Evolutionary conservation across 495 filamentous ascomycete genomes (phyloP).

Genomic region (Clohesyomyces aquaticus): DNA sequence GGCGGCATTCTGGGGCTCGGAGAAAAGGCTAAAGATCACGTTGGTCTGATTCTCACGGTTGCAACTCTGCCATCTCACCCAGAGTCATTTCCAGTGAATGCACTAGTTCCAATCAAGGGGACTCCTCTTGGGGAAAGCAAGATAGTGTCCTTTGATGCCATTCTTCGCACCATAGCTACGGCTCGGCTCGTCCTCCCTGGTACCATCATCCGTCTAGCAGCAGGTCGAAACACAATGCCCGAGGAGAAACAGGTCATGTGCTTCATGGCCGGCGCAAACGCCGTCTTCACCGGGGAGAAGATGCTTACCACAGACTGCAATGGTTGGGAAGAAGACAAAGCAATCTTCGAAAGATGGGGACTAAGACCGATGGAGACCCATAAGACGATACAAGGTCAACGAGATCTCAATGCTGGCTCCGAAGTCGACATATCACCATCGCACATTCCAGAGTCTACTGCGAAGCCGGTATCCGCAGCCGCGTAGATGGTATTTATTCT

Average conservation of each 20-base stretch:
- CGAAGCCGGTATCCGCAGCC: not conserved
- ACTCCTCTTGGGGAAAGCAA: constrained; percentile 75
- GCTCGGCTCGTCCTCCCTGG: constrained; percentile 76
- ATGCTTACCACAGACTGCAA: constrained; percentile 89
- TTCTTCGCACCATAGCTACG: constrained; percentile 77
- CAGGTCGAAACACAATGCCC: constrained; percentile 72
- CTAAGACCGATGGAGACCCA: constrained; percentile 69
- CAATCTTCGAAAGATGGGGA: constrained; percentile 78
- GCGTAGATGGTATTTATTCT: too few species aligned
- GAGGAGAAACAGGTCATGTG: constrained; percentile 85
- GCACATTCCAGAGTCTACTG: not conserved
- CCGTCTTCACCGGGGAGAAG: constrained; percentile 88
- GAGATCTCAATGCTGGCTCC: constrained; percentile 4
- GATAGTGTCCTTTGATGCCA: constrained; percentile 69
- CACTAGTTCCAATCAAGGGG: constrained; percentile 81
- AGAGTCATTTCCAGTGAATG: constrained; percentile 84
- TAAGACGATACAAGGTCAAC: constrained; percentile 38
- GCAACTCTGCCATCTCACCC: constrained; percentile 75
- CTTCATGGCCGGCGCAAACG: constrained; percentile 85
- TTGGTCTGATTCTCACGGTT: constrained; percentile 78
- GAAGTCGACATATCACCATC: not conserved
- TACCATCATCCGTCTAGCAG: constrained; percentile 81
- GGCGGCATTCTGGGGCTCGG: constrained; percentile 82
- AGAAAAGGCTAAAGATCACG: constrained; percentile 72
- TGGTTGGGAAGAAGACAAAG: constrained; percentile 83